phyloP scores from a whole-genome alignment of 1,139 yeast species.

The Suhomyces yuchorum region DNA sequence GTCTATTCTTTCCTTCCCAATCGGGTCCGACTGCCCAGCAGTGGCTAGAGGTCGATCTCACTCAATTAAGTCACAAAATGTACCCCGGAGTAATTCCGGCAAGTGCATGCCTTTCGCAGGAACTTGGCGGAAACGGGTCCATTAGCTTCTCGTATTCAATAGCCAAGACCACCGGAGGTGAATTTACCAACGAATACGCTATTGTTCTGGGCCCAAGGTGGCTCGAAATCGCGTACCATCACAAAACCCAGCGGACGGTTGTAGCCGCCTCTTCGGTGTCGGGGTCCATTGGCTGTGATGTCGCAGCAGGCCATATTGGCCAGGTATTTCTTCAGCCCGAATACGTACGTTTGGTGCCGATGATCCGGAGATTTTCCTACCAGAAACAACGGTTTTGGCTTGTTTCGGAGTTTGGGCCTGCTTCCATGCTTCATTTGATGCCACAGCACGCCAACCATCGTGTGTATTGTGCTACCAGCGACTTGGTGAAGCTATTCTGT shows the following conservation, averaged over 20 bases:
- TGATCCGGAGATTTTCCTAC: slow-evolving; percentile 15
- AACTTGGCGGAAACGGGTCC: slow-evolving; percentile 23
- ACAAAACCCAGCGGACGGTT: not conserved
- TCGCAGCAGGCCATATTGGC: slow-evolving; percentile 23
- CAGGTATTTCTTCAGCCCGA: slow-evolving; percentile 26
- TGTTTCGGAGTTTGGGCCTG: slow-evolving; percentile 18
- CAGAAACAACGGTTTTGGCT: slow-evolving; percentile 14
- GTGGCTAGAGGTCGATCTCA: slow-evolving; percentile 21
- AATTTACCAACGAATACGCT: not conserved
- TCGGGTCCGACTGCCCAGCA: slow-evolving; percentile 1
- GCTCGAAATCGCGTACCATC: not conserved
- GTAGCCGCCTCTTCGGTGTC: slow-evolving; percentile 5
- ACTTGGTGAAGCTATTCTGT: slow-evolving; percentile 26
- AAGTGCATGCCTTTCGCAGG: slow-evolving; percentile 28
- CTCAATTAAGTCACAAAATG: slow-evolving; percentile 5
- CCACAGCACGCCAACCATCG: slow-evolving; percentile 16
- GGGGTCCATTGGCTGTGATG: slow-evolving; percentile 21
- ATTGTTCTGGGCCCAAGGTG: not conserved
- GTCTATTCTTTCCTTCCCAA: not conserved
- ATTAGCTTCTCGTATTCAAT: slow-evolving; percentile 19
- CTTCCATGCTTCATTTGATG: slow-evolving; percentile 16
- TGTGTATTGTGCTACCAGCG: slow-evolving; percentile 28
- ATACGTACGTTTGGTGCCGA: slow-evolving; percentile 17
- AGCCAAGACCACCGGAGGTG: not conserved
- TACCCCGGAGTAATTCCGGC: slow-evolving; percentile 28